A percentile compares a stretch with the other conserved stretches of the same genome.
Evolutionary conservation across 148 eudicot species (phyloP).

Genomic region (Agrostemma githago): DNA sequence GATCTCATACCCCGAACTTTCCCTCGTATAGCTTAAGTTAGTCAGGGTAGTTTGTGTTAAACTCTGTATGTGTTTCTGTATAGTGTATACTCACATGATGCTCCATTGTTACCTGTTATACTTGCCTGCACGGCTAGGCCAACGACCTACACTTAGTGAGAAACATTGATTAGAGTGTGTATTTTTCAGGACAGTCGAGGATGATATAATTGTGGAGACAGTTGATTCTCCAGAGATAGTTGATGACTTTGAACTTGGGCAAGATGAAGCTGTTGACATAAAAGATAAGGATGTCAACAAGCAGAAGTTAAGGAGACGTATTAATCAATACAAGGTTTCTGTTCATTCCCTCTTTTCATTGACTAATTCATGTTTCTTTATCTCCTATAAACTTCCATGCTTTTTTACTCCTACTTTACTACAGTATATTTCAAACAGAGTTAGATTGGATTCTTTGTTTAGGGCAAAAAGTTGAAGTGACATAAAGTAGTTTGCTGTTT

Average conservation of each 20-base stretch:
- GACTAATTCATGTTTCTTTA: not conserved
- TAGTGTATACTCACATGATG: not conserved
- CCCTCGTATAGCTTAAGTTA: not conserved
- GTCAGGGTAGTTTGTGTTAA: not conserved
- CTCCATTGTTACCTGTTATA: not conserved
- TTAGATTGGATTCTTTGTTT: not conserved
- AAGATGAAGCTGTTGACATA: conserved; percentile 84
- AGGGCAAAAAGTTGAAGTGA: not conserved
- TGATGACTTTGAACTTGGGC: conserved; percentile 94
- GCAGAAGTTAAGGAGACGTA: conserved; percentile 70
- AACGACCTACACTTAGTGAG: not conserved
- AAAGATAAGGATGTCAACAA: conserved; percentile 81
- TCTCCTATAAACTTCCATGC: not conserved
- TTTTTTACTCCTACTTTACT: conserved; percentile 8
- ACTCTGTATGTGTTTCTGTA: not conserved
- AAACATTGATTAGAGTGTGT: not conserved
- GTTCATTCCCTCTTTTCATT: not conserved
- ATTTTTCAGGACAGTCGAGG: conserved; percentile 76
- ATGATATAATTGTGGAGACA: conserved; percentile 81
- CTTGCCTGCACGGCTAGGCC: not conserved
- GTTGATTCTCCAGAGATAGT: conserved; percentile 76
- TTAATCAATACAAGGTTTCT: conserved; percentile 67
- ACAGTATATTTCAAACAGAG: not conserved
- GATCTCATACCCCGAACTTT: not conserved
- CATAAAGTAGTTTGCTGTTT: not conserved